Base-by-base conservation (phyloP, 2,329 filamentous ascomycete genomes). In the Endoconidiophora laricicola region DNA sequence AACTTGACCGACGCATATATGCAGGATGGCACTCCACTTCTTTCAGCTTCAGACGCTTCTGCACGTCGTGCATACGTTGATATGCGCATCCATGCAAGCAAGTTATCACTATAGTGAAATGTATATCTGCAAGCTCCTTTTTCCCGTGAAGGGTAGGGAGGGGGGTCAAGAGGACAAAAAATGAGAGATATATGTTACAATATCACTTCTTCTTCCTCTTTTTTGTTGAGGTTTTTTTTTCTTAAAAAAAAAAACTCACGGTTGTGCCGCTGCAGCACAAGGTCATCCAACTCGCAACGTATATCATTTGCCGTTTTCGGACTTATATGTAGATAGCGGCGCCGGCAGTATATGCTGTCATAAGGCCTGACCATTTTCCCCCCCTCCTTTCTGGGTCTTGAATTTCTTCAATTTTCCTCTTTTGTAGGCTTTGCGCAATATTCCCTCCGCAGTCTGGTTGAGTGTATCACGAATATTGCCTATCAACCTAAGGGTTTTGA, bases 1-100 rank as follows among this genome's bases (percentile, higher is more conserved):
- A 12, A 33, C 39, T 20, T 41, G 39, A 18, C 39, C 39, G 20
- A 41, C 39, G 9, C 20, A 41, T 16, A 12, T 20, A 41, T 41
- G 20, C n/a, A 41, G 16, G 3, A 33, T 10, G 29, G 29, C 29
- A 9, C 29, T 33, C 37, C 5, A 36, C 20, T 46, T 29, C 18
- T 23, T 46, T 46, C 44, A 46, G 44, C 44, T 29, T 46, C 44
- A 46, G 18, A 12, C 44, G 44, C 44, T 46, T 22, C n/a, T 36
- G 44, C 44, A 46, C 36, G 44, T 20, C 29, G 16, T 46, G 44
- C 26, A 46, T 46, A 37, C 12, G 39, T 20, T 16, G 39, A 18
- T 41, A 22, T 41, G 39, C 20, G 39, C 7, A 41, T 22, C 20
- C 20, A 22, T 41, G 20, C 16, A 18, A n/a, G n/a, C 39, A 41